These are phyloP conservation scores for Pythium periplocum DNA, from an alignment of 352 stramenopile species.

Conservation along the genomic window DNA sequence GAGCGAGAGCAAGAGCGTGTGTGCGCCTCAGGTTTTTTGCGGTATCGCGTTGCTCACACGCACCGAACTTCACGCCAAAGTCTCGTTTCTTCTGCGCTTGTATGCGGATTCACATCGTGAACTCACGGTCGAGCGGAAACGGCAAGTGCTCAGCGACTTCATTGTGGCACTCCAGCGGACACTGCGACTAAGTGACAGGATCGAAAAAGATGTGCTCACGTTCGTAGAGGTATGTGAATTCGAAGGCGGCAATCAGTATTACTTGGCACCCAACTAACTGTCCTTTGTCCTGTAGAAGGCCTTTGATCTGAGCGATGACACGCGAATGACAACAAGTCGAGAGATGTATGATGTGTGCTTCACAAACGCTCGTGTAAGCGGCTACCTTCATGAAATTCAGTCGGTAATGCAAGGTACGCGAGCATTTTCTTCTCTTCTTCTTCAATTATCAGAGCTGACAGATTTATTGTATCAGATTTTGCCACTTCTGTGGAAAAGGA, in stretches of 20 bases:
- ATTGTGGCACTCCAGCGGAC: slow-evolving; percentile 32
- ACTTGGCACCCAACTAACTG: too few relatives aligned
- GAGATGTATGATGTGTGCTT: slow-evolving; percentile 60
- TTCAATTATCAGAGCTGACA: background rate
- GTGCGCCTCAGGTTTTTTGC: slow-evolving; percentile 55
- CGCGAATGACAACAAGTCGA: slow-evolving; percentile 26
- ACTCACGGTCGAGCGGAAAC: slow-evolving; percentile 37
- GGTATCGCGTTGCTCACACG: slow-evolving; percentile 44
- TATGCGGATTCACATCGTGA: slow-evolving; percentile 42
- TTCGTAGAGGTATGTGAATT: slow-evolving; percentile 21
- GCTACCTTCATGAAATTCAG: slow-evolving; percentile 51
- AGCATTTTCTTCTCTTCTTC: too few relatives aligned
- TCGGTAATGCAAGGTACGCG: slow-evolving; percentile 33
- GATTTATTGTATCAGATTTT: too few relatives aligned
- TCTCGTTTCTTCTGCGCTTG: slow-evolving; percentile 49
- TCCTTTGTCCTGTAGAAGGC: too few relatives aligned
- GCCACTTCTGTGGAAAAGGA: too few relatives aligned
- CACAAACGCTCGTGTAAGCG: slow-evolving; percentile 45
- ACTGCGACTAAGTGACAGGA: slow-evolving; percentile 28
- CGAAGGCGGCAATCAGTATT: too few relatives aligned
- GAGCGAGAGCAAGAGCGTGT: slow-evolving; percentile 22
- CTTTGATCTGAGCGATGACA: slow-evolving; percentile 18
- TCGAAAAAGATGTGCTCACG: slow-evolving; percentile 20
- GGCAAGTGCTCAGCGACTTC: slow-evolving; percentile 39
- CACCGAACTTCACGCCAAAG: slow-evolving; percentile 50